Evolutionary conservation across 2,329 filamentous ascomycete species (phyloP), one percentile per base, ranked within the genome.

Genomic region (Hypoxylon sp.): DNA sequence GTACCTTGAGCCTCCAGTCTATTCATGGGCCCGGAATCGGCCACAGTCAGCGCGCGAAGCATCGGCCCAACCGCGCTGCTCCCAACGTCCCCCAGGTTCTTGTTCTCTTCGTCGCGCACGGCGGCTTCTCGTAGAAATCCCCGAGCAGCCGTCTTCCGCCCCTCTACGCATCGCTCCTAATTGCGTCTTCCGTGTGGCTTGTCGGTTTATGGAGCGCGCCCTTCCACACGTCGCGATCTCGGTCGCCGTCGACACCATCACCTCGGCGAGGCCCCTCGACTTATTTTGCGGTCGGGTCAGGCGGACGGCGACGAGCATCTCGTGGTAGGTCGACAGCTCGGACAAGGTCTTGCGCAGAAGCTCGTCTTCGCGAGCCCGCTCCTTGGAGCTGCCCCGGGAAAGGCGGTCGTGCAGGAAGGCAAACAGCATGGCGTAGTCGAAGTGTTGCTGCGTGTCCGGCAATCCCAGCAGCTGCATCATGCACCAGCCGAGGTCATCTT

Each of bases 401-500:
- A 54, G 33, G 41, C 41, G 35, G 17, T 47, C 33, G 9, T 54
- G 50, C 10, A 54, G 18, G 18, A 54, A 54, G n/a, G 33, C 31
- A 13, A 54, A 47, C 2, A 54, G 50, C 33, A 54, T 40, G 5
- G 42, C 33, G 18, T 54, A 42, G n/a, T 54, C 42, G 20, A 29
- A 40, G 29, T 21, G 20, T 21, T 15, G 37, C 23, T 40, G 21
- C 17, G 23, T 6, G 35, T 47, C 41, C 17, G 41, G 33, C 17
- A 11, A 13, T 26, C 21, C 23, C 11, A 23, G 31, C 33, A 47
- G 7, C 27, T 54, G 50, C 21, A 41, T 2, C n/a, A 54, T 24
- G 26, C 41, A 47, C 42, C 42, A 54, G 15, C 40, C 41, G 10
- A 54, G 35, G 31, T 54, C 50, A n/a, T 40, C 17, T 21, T 54